Percentiles rank a stretch among this genome's conserved stretches.
These are phyloP conservation scores for Exophiala xenobiotica DNA, from an alignment of 2,329 filamentous ascomycete species.

Conservation along the genomic window DNA sequence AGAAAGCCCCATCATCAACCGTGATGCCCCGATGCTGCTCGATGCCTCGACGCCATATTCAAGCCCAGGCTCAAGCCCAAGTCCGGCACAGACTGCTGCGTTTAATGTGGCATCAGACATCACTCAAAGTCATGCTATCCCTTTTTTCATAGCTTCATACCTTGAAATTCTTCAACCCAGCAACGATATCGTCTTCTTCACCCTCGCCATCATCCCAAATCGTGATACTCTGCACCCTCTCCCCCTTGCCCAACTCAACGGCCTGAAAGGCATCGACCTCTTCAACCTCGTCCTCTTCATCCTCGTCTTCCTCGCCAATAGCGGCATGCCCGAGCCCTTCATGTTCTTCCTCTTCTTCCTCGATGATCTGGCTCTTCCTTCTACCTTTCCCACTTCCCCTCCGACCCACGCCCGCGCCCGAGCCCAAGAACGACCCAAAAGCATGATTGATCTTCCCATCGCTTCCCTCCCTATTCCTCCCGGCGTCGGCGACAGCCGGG, in stretches of 20 bases:
- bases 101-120: background rate
- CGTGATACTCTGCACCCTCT: constrained; percentile 31
- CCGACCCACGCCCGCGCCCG: constrained; percentile 6
- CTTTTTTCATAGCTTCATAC: background rate
- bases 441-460: constrained; percentile 30
- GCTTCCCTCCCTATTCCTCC: constrained; percentile 31
- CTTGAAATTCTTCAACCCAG: background rate
- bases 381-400: constrained; percentile 38
- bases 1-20: too few species aligned
- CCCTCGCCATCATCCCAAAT: constrained; percentile 26
- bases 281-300: constrained; percentile 37
- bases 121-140: background rate
- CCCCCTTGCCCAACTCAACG: constrained; percentile 27
- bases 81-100: too few species aligned
- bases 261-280: constrained; percentile 31
- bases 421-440: constrained; percentile 10
- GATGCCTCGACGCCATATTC: background rate
- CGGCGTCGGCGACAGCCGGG: constrained; percentile 34
- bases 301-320: constrained; percentile 44
- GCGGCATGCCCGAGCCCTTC: constrained; percentile 33
- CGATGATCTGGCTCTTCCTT: constrained; percentile 36
- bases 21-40: too few species aligned
- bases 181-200: constrained; percentile 7
- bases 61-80: too few species aligned
- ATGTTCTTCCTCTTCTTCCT: constrained; percentile 45